Evolutionary conservation across 163 green algal species (phyloP), one percentile per base, ranked within the genome.

Genomic region (Chlamydomonas reinhardtii): DNA sequence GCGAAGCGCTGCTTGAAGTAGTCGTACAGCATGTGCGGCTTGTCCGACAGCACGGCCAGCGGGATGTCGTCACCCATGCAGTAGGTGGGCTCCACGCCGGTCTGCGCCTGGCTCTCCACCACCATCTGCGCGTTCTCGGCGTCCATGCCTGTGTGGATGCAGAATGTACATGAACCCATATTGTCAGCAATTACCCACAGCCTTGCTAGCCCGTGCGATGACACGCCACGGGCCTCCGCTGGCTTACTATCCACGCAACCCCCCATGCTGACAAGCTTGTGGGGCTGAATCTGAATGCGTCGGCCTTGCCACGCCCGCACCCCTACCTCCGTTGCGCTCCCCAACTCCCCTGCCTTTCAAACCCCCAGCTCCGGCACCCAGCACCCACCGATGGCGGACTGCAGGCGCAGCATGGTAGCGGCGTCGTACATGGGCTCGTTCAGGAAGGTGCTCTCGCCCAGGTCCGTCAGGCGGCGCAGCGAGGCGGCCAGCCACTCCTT

Each of bases 1-100:
- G 98, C 98, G 89, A 99, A 99, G 68, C 98, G 93, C 96, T 99
- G 98, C 94, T 99, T 99, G 97, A 99, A 99, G 96, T 99, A 99
- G 93, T 99, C 93, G 92, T 94, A 97, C 39, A 99, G 94, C 88
- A 98, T 90, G 92, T 99, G 98, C 24, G 96, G 93, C 83, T 94
- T 96, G 81, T 93, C 91, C 35, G 93, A 97, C 78, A 99, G 95
- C 77, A 99, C 98, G 25, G 98, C 91, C 61, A 99, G 93, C n/a
- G 98, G 97, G 75, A 96, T 98, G 92, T 99, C 98, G 85, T 99
- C 98, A 52, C 98, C 98, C 98, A 99, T 99, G 95, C 97, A 99
- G 96, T 98, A 99, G 4, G 97, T 99, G 74, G 98, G 97, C 94
- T 99, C 98, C 14, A 96, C 95, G 59, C 94, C 98, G 27, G 96